These are phyloP conservation scores for Pseudohalonectria lignicola DNA, from an alignment of 2,329 filamentous ascomycete genomes.

Conservation along the genomic window DNA sequence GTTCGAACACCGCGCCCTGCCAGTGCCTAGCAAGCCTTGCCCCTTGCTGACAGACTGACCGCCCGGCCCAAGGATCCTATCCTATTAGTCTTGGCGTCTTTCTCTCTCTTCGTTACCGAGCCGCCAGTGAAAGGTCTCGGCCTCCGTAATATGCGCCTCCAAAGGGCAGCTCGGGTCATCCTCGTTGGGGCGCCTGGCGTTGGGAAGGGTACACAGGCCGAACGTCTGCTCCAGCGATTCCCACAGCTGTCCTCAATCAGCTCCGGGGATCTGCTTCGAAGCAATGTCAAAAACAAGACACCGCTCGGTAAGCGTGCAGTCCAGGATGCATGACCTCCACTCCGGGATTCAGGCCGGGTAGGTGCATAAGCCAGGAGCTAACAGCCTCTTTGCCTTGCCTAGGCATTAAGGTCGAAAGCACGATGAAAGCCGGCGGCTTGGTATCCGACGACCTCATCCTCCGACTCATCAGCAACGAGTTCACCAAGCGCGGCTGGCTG, in stretches of 20 bases:
- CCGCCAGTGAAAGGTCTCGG: too few relatives aligned
- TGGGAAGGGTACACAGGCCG: constrained; percentile 92
- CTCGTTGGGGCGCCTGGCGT: constrained; percentile 93
- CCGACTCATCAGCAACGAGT: constrained; percentile 82
- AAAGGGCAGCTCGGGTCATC: constrained; percentile 81
- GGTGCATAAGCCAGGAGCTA: too few relatives aligned
- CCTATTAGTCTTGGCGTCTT: too few relatives aligned
- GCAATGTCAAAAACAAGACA: constrained; percentile 84
- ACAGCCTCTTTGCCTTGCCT: too few relatives aligned
- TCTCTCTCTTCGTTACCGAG: too few relatives aligned
- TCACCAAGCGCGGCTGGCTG: constrained; percentile 79
- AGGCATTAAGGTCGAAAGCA: constrained; percentile 85
- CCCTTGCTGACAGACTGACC: too few relatives aligned
- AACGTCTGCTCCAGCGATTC: constrained; percentile 76
- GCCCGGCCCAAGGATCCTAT: too few relatives aligned
- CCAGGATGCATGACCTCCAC: too few relatives aligned
- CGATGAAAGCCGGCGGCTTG: constrained; percentile 81
- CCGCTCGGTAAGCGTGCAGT: constrained; percentile 67
- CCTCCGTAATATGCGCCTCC: constrained; percentile 47
- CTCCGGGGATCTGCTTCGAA: constrained; percentile 82
- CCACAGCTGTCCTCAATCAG: constrained; percentile 85
- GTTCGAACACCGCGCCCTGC: too few relatives aligned
- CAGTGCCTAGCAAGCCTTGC: too few relatives aligned
- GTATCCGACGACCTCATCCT: constrained; percentile 88
- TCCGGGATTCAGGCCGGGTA: too few relatives aligned